Percentiles rank a stretch among this genome's conserved stretches.
These are phyloP conservation scores for Ramichloridium luteum DNA, from an alignment of 2,329 filamentous ascomycete genomes.

Conservation along the genomic window DNA sequence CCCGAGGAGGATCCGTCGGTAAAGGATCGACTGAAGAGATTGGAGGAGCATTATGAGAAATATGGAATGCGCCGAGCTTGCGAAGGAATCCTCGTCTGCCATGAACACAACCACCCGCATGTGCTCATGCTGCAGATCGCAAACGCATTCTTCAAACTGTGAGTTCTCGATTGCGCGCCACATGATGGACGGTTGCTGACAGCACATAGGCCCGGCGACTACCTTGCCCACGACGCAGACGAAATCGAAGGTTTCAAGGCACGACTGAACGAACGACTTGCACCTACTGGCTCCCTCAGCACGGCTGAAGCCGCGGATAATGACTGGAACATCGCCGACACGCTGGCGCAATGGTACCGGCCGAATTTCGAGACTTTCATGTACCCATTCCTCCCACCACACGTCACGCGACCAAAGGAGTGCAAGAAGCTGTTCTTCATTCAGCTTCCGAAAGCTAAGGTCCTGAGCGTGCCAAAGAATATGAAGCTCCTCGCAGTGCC, in stretches of 20 bases:
- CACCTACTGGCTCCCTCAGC: conserved; percentile 62
- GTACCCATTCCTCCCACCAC: conserved; percentile 95
- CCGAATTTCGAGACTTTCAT: conserved; percentile 99
- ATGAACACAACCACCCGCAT: conserved; percentile 98
- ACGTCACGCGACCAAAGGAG: conserved; percentile 93
- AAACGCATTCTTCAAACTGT: conserved; percentile 97
- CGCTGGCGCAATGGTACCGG: conserved; percentile 94
- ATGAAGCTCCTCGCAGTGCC: conserved; percentile 98
- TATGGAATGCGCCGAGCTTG: conserved; percentile 96
- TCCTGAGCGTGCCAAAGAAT: conserved; percentile 94
- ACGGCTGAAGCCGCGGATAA: conserved; percentile 49
- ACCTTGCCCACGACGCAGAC: conserved; percentile 76
- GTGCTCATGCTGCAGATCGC: conserved; percentile 99
- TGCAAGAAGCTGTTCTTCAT: conserved; percentile 99
- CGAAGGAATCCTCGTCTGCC: conserved; percentile 92
- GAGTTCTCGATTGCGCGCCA: too few species aligned
- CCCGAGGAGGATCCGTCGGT: conserved; percentile 96
- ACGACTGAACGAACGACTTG: conserved; percentile 82
- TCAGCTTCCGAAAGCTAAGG: conserved; percentile 81
- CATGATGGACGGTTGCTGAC: too few species aligned
- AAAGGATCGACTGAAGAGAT: conserved; percentile 74
- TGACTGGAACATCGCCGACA: conserved; percentile 91
- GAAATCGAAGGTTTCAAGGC: conserved; percentile 92
- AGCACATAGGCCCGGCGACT: conserved; percentile 78
- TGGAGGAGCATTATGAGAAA: conserved; percentile 87